phyloP scores from a whole-genome alignment of 2,329 filamentous ascomycete genomes.

The Cephalotrichum gorgonifer region DNA sequence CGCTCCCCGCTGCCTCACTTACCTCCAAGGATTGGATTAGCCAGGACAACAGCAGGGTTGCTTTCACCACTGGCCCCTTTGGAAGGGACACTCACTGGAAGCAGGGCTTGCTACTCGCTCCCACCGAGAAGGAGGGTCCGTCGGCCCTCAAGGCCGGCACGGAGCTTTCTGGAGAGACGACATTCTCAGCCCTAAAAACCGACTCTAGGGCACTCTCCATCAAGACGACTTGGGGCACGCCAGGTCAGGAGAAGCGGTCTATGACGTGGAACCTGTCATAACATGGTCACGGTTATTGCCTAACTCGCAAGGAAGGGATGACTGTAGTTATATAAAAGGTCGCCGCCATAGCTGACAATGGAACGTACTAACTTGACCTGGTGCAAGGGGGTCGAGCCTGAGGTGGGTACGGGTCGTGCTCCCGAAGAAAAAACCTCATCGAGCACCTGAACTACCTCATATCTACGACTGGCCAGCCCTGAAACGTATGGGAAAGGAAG shows the following conservation, averaged over 20 bases:
- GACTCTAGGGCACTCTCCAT: constrained; percentile 62
- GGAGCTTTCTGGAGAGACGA: constrained; percentile 55
- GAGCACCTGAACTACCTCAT: too few relatives aligned
- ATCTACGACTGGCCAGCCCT: too few relatives aligned
- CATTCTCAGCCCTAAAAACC: constrained; percentile 58
- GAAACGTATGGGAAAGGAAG: too few relatives aligned
- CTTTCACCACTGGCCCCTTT: constrained; percentile 78
- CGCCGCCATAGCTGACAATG: background rate
- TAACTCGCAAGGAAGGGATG: background rate
- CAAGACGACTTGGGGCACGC: constrained; percentile 48
- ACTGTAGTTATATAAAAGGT: background rate
- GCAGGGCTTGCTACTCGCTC: constrained; percentile 56
- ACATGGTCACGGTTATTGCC: background rate
- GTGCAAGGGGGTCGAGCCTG: background rate
- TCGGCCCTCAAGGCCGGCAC: constrained; percentile 23
- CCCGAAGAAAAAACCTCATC: too few relatives aligned
- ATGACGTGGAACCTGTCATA: constrained; percentile 39
- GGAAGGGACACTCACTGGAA: constrained; percentile 81
- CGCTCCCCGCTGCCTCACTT: constrained; percentile 37
- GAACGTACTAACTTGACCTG: background rate
- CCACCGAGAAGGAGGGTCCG: background rate
- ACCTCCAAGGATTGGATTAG: constrained; percentile 54
- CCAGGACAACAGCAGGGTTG: constrained; percentile 50
- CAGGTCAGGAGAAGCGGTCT: constrained; percentile 26
- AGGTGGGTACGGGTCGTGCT: too few relatives aligned